Evolutionary conservation across 83 land plant genomes (phyloP).

Genomic region (Picea abies): DNA sequence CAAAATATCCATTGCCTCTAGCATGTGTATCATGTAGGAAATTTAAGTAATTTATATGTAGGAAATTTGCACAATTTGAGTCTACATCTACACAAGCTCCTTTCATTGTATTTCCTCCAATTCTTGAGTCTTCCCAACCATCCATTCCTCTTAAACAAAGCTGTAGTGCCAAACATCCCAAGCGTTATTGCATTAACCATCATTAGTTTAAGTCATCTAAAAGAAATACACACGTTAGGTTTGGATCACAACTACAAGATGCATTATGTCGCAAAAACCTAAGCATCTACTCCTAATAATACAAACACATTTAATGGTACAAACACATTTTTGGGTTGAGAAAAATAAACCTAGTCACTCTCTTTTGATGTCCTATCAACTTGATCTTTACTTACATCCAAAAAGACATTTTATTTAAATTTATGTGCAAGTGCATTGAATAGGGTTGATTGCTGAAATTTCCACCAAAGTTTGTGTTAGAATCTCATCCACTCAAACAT

Average conservation of each 20-base stretch:
- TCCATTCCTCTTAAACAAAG: too few species aligned
- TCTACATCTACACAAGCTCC: too few species aligned
- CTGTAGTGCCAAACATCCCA: conserved; percentile 22
- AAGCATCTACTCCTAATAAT: conserved; percentile 73
- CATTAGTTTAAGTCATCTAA: background rate
- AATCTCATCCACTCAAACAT: conserved; percentile 70
- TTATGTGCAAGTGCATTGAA: background rate
- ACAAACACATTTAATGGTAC: conserved; percentile 63
- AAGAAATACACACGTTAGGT: background rate
- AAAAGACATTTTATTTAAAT: background rate
- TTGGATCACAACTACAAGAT: background rate
- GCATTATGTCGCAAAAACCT: conserved; percentile 28
- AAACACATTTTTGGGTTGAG: conserved; percentile 52
- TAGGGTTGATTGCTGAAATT: background rate
- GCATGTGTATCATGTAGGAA: too few species aligned
- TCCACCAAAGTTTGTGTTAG: background rate
- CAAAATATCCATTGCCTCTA: too few species aligned
- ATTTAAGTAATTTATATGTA: too few species aligned
- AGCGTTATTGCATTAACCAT: background rate
- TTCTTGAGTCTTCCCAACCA: too few species aligned
- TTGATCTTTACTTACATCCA: conserved; percentile 57
- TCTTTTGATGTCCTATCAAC: conserved; percentile 66
- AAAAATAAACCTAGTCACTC: conserved; percentile 68
- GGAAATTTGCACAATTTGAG: too few species aligned
- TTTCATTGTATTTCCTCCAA: too few species aligned